Percentiles rank a stretch among this genome's conserved stretches.
phyloP scores from a whole-genome alignment of 176 grass and related monocot genomes.

The Juncus effusus region DNA sequence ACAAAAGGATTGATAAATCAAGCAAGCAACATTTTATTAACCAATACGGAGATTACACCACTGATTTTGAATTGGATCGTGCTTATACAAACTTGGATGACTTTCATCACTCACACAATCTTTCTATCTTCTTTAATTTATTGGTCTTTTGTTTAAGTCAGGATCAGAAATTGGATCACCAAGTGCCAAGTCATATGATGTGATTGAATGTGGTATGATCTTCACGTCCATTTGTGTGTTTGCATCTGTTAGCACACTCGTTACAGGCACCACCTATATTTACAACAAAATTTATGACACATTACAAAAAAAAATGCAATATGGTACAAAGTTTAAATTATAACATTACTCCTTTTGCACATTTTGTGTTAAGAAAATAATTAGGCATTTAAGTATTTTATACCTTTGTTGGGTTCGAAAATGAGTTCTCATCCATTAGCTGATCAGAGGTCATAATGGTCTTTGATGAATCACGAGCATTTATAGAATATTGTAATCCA shows the following conservation, averaged over 20 bases:
- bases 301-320: background rate
- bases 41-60: too few species aligned
- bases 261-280: constrained; percentile 50
- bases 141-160: background rate
- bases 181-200: constrained; percentile 60
- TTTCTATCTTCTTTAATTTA: too few species aligned
- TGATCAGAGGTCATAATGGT: constrained; percentile 65
- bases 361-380: too few species aligned
- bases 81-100: too few species aligned
- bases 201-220: constrained; percentile 48
- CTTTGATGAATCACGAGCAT: constrained; percentile 27
- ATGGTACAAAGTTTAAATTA: background rate
- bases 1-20: too few species aligned
- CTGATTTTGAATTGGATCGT: too few species aligned
- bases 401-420: constrained; percentile 61
- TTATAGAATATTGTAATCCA: constrained; percentile 46
- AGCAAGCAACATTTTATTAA: too few species aligned
- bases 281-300: background rate
- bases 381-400: background rate
- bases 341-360: background rate
- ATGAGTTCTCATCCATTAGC: constrained; percentile 72
- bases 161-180: constrained; percentile 18
- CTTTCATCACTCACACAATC: too few species aligned
- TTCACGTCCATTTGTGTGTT: constrained; percentile 46
- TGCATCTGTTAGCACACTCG: constrained; percentile 34